Conservation (phyloP, 768 basidiomycete genomes). For the Boletus tomentosulus region DNA sequence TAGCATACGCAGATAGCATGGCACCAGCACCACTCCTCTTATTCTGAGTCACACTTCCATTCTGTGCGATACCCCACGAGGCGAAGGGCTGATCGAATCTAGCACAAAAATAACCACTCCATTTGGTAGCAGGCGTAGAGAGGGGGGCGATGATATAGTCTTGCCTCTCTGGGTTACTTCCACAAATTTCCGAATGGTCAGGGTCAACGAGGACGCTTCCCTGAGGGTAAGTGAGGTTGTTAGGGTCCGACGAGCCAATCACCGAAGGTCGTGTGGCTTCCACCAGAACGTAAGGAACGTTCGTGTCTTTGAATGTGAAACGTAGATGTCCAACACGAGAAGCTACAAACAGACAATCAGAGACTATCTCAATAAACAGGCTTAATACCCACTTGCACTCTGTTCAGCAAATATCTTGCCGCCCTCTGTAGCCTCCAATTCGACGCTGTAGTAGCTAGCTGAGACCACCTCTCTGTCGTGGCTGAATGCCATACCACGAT, state of each 20-base stretch:
- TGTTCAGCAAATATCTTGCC: constrained; percentile 54
- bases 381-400: constrained; percentile 51
- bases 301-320: constrained; percentile 53
- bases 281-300: constrained; percentile 55
- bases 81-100: constrained; percentile 47
- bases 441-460: constrained; percentile 53
- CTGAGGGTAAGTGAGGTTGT: constrained; percentile 48
- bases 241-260: constrained; percentile 46
- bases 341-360: constrained; percentile 37
- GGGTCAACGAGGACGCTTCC: constrained; percentile 49
- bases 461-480: constrained; percentile 52
- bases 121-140: constrained; percentile 36
- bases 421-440: constrained; percentile 49
- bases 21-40: constrained; percentile 36
- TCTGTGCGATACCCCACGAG: constrained; percentile 48
- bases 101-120: constrained; percentile 52
- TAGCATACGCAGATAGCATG: constrained; percentile 48
- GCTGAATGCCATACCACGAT: constrained; percentile 52
- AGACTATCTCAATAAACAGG: not conserved
- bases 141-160: constrained; percentile 65
- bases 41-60: constrained; percentile 34
- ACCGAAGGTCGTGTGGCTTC: constrained; percentile 64
- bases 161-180: constrained; percentile 64
- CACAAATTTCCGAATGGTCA: constrained; percentile 47
- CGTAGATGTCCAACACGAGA: constrained; percentile 73